Percentiles rank a stretch among this genome's conserved stretches.
phyloP scores from a whole-genome alignment of 106 monocot genomes.

The Platanthera zijinensis region DNA sequence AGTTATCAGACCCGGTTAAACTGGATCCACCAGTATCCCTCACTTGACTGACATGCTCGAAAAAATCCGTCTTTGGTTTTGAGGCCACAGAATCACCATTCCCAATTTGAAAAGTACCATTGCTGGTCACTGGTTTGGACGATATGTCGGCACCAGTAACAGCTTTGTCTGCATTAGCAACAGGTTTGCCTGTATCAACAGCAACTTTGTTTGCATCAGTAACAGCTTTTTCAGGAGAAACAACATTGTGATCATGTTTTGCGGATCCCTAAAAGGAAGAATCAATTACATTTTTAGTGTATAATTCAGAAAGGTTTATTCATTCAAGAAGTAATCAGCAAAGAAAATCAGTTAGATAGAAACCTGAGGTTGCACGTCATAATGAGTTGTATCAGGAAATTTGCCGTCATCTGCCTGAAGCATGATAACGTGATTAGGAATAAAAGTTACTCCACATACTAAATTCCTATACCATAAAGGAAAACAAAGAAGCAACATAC shows the following conservation, averaged over 20 bases:
- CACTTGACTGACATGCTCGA: constrained; percentile 5
- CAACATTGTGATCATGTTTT: constrained; percentile 30
- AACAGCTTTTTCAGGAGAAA: constrained; percentile 15
- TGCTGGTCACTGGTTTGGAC: constrained; percentile 21
- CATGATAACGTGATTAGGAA: constrained; percentile 5
- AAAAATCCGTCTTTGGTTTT: constrained; percentile 17
- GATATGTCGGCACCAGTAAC: constrained; percentile 9
- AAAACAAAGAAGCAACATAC: not conserved
- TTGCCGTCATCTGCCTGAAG: constrained; percentile 54
- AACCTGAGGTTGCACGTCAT: constrained; percentile 64
- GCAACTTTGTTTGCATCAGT: not conserved
- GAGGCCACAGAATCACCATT: constrained; percentile 29
- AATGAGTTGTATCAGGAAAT: constrained; percentile 57
- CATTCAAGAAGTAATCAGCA: not conserved
- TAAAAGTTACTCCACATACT: not conserved
- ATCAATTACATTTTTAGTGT: not conserved
- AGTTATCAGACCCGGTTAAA: constrained; percentile 3
- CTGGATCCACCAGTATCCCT: constrained; percentile 8
- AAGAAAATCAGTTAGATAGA: constrained; percentile 4
- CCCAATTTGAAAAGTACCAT: constrained; percentile 34
- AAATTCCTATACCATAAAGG: not conserved
- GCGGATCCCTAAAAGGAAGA: constrained; percentile 31
- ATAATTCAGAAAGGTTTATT: not conserved
- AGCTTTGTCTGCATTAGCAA: not conserved
- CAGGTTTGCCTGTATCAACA: constrained; percentile 6